Base-by-base conservation (phyloP, 2,329 filamentous ascomycete genomes). In the Venturiaceae sp. region DNA sequence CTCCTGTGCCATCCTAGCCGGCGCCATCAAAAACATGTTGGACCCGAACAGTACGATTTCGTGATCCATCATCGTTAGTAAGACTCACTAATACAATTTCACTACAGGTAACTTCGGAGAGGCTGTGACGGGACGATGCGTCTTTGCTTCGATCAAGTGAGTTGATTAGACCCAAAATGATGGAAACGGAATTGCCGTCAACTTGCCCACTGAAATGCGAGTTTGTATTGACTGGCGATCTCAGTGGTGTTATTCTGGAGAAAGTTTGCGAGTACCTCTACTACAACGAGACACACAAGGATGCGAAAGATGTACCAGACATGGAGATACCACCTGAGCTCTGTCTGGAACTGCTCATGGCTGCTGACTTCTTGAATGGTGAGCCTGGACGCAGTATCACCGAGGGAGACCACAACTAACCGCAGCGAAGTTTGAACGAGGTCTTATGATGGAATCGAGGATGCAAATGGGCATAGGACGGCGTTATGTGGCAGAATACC, bases 221-320 rank as follows among this genome's bases (percentile, higher is more conserved):
- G n/a, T n/a, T n/a, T n/a, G n/a, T n/a, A n/a, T n/a, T n/a, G n/a
- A 36, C 41, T 59, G 52, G 34, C 36, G 37, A 33, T 52, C 13
- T 36, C 69, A 91, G 87, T 72, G 86, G 83, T 63, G 76, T 86
- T 57, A 82, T 91, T 5, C 82, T 92, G 2, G 88, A 92, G 70
- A 90, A 90, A 69, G 84, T 92, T 33, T 87, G 85, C 70, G 87
- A 92, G 72, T 92, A 92, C 73, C 85, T 91, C 62, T 88, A 90
- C 69, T 92, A 91, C 75, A 88, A 87, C 76, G 85, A 90, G 72
- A 86, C 85, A 66, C 80, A 89, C 72, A 80, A 80, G 55, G 81
- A 90, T 63, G 77, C 77, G 63, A 84, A 86, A 64, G 84, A 90
- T 65, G 87, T 91, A 21, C 84, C 86, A 4, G 88, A 92, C 66